phyloP scores from a whole-genome alignment of 2,329 filamentous ascomycete species.

The Tolypocladium album region DNA sequence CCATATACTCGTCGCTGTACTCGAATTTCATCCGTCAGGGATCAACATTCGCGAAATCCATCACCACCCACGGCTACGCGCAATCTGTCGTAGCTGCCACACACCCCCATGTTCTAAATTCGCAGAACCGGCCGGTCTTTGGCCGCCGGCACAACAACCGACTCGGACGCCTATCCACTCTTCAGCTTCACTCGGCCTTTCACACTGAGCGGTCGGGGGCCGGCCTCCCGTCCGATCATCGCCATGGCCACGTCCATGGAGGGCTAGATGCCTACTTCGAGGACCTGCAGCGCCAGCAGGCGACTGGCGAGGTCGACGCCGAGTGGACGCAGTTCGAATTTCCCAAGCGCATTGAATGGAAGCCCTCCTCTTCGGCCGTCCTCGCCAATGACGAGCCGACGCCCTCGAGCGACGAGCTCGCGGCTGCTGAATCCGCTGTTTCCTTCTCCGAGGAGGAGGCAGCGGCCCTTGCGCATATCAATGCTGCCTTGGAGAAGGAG shows the following conservation, averaged over 20 bases:
- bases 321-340: slow-evolving; percentile 93
- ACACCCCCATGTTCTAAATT: slow-evolving; percentile 67
- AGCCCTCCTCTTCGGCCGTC: slow-evolving; percentile 47
- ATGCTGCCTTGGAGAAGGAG: slow-evolving; percentile 74
- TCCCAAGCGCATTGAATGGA: slow-evolving; percentile 82
- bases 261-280: slow-evolving; percentile 87
- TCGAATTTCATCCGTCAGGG: slow-evolving; percentile 89
- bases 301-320: slow-evolving; percentile 49
- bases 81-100: slow-evolving; percentile 95
- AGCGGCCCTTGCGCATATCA: slow-evolving; percentile 66
- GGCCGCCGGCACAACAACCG: slow-evolving; percentile 45
- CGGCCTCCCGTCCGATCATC: slow-evolving; percentile 41
- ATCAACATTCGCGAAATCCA: slow-evolving; percentile 74
- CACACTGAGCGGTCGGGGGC: slow-evolving; percentile 45
- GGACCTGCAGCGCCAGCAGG: slow-evolving; percentile 73
- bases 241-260: slow-evolving; percentile 43
- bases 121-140: slow-evolving; percentile 55
- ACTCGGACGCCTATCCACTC: slow-evolving; percentile 40
- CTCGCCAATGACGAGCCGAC: slow-evolving; percentile 48
- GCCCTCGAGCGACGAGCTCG: slow-evolving; percentile 20
- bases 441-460: slow-evolving; percentile 35
- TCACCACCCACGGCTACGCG: slow-evolving; percentile 95
- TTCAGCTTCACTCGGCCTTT: slow-evolving; percentile 68
- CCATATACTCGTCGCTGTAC: slow-evolving; percentile 58
- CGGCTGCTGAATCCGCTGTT: slow-evolving; percentile 23